Conservation (phyloP, 495 filamentous ascomycete species). For the Platismatia glauca region DNA sequence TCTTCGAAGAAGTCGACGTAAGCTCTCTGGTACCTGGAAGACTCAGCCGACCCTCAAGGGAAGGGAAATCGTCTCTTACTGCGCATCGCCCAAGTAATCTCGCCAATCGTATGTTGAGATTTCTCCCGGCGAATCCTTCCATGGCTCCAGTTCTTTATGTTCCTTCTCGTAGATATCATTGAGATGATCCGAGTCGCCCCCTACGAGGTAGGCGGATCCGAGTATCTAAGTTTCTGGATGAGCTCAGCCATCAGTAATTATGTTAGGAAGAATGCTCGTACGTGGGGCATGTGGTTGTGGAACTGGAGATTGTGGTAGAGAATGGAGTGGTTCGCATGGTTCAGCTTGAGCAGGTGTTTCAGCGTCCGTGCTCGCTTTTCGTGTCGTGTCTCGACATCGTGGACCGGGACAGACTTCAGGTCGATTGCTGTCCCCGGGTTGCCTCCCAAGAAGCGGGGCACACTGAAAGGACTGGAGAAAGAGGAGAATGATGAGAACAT, state of each 20-base stretch:
- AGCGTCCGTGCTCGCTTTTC: conserved; percentile 75
- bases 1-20: conserved; percentile 84
- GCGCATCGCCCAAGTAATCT: conserved; percentile 63
- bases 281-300: conserved; percentile 84
- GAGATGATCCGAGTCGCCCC: conserved; percentile 61
- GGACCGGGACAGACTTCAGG: conserved; percentile 58
- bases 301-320: conserved; percentile 68
- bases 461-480: conserved; percentile 25
- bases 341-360: conserved; percentile 80
- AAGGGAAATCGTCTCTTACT: conserved; percentile 31
- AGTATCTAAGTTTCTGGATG: conserved; percentile 45
- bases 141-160: conserved; percentile 61
- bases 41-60: neutral
- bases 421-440: conserved; percentile 41
- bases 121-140: conserved; percentile 76
- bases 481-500: conserved; percentile 29
- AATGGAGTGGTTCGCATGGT: conserved; percentile 83
- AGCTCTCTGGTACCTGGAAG: conserved; percentile 69
- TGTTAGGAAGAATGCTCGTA: conserved; percentile 31
- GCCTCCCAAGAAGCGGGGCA: conserved; percentile 21
- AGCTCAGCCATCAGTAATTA: conserved; percentile 9
- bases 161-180: conserved; percentile 73
- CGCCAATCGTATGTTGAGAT: conserved; percentile 77
- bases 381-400: conserved; percentile 67
- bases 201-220: conserved; percentile 73